Conservation (phyloP, 495 filamentous ascomycete genomes). For the Penicillium canescens region DNA sequence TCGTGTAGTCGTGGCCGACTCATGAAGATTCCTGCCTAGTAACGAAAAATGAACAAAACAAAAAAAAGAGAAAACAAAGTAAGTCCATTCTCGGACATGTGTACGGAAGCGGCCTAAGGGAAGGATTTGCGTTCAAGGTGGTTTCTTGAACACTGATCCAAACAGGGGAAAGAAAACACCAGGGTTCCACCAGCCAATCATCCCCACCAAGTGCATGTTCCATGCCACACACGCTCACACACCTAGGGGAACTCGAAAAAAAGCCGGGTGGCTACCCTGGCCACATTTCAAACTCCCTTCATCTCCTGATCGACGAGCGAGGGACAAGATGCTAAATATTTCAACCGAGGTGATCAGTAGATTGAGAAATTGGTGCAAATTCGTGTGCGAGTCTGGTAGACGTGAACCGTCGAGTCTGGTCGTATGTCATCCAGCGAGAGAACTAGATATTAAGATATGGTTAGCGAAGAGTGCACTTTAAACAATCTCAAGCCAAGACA, state of each 20-base stretch:
- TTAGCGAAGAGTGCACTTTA: background rate
- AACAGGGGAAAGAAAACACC: background rate
- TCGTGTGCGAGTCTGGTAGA: conserved; percentile 30
- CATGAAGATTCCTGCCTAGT: conserved; percentile 9
- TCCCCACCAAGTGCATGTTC: background rate
- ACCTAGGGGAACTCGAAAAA: background rate
- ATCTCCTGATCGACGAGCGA: conserved; percentile 11
- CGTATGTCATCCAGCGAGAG: conserved; percentile 42
- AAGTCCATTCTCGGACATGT: conserved; percentile 1
- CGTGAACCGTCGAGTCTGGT: conserved; percentile 26
- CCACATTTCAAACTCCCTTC: conserved; percentile 7
- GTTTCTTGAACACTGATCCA: background rate
- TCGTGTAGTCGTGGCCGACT: conserved; percentile 13
- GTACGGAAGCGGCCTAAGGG: conserved; percentile 1
- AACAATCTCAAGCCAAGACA: conserved; percentile 11
- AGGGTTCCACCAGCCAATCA: background rate
- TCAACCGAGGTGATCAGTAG: conserved; percentile 16
- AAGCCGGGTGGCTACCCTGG: background rate
- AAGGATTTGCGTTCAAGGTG: background rate
- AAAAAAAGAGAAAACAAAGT: background rate
- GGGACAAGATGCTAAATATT: background rate
- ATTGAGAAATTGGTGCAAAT: conserved; percentile 24
- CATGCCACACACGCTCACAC: background rate
- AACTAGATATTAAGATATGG: no score
- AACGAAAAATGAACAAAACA: conserved; percentile 9